A percentile compares a stretch with the other conserved stretches of the same genome.
Evolutionary conservation across 495 filamentous ascomycete species (phyloP).

Genomic region (Xanthoparmelia taractica): DNA sequence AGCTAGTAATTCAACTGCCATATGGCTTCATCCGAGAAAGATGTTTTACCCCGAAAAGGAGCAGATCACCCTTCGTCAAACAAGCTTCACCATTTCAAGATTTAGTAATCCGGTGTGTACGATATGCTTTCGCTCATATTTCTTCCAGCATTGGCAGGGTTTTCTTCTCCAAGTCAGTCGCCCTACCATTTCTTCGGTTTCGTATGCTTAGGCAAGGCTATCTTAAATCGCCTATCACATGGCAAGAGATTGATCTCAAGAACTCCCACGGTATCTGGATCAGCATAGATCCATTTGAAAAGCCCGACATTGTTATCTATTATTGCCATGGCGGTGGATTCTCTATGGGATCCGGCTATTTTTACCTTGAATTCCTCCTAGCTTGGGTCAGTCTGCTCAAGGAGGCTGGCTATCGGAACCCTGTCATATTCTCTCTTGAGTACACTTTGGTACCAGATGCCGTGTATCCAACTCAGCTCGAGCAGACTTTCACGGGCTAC

Average conservation of each 20-base stretch:
- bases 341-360: conserved; percentile 66
- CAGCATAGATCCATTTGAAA: conserved; percentile 38
- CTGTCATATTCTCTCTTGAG: conserved; percentile 69
- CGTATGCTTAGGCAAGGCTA: conserved; percentile 65
- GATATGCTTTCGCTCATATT: conserved; percentile 66
- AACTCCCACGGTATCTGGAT: conserved; percentile 56
- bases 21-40: conserved; percentile 49
- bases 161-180: conserved; percentile 66
- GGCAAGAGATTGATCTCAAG: conserved; percentile 45
- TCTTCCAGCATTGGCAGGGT: conserved; percentile 58
- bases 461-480: conserved; percentile 58
- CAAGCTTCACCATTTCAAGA: conserved; percentile 63
- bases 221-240: conserved; percentile 49
- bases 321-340: conserved; percentile 75
- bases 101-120: conserved; percentile 61
- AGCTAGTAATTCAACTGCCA: conserved; percentile 49
- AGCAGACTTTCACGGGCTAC: conserved; percentile 58
- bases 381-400: conserved; percentile 53
- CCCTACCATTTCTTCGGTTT: conserved; percentile 63
- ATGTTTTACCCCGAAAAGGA: conserved; percentile 38
- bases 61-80: conserved; percentile 54
- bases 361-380: conserved; percentile 73
- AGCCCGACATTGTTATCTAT: conserved; percentile 63
- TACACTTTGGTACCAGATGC: conserved; percentile 72
- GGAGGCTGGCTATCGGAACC: conserved; percentile 55